Base-by-base conservation (phyloP, 2,329 filamentous ascomycete genomes). In the Penicillium sp. region DNA sequence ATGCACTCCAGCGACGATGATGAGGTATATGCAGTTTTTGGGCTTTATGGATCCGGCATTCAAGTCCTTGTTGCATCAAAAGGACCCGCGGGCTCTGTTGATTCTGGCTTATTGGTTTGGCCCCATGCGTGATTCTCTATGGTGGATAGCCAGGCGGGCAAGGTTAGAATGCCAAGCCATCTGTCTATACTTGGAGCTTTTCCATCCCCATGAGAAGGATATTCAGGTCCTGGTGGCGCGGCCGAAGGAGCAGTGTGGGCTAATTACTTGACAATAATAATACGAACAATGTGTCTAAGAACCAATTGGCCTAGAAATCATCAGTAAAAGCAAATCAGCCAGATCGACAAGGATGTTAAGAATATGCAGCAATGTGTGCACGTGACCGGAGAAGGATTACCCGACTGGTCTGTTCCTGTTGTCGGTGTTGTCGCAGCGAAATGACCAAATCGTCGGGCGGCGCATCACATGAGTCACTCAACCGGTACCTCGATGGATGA, bases 91-190 rank as follows among this genome's bases (percentile, higher is more conserved):
- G 31, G 85, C 84, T 0, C 66, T 88, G 60, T 67, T 87, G 11
- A 64, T 88, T 37, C 69, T 87, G n/a, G 77, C 80, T 0, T 84
- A 82, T 70, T 88, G 84, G 84, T 84, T 82, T 68, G 79, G 81
- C 10, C 80, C 82, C 60, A 68, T 83, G 14, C 77, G 74, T 14
- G 67, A 73, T 13, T 69, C 73, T 16, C 66, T 73, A 10, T 85
- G 82, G 83, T 85, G 81, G 79, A 60, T 83, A 14, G 72, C 76
- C 46, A 71, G 76, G 52, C 75, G 83, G 47, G 77, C 79, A 4
- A 61, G 75, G 31, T 64, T 84, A 1, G 82, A 85, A 63, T 81
- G 81, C n/a, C 74, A 77, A 47, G 78, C 82, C 1, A 82, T 85
- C 22, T 78, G 74, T 58, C 60, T 77, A n/a, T 78, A 76, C 65